Evolutionary conservation across 2,329 filamentous ascomycete genomes (phyloP), one percentile per base, ranked within the genome.

Genomic region (Penicillium sp.): DNA sequence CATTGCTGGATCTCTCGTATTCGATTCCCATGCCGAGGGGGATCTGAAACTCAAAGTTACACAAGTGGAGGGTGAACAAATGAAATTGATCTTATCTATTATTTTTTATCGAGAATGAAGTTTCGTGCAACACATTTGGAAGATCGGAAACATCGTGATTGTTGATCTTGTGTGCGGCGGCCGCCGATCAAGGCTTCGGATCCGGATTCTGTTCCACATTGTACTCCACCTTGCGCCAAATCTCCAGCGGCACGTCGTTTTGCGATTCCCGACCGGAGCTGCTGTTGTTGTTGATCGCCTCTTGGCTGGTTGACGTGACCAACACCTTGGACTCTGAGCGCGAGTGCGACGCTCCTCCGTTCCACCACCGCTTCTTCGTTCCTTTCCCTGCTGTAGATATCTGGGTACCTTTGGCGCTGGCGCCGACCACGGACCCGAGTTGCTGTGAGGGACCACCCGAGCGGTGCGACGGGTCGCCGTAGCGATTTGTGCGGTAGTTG

Each of bases 401-500:
- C 35, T 41, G 50, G 2, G 50, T 53, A 2, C 35, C 35, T 15
- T 41, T 41, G 11, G 35, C 35, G 35, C 35, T 41, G 11, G 35
- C 35, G 2, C 11, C 35, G 15, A 41, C 35, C 35, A 41, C 44
- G 44, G 46, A 48, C 3, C 50, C 50, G 5, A 53, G 31, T 15
- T 23, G 23, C 9, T 44, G 19, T n/a, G 38, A 46, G 7, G 46
- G 15, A 1, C 52, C 52, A 3, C 54, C 45, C 29, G 41, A 48
- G 15, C 5, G 44, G 0, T 35, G 54, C 29, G 44, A 48, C 6
- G 54, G 53, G 26, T 30, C 26, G 45, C 29, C 54, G 54, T 56
- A 56, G 31, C 19, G 41, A 29, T 83, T 73, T 23, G 77, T 74
- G 17, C n/a, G 55, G 23, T 52, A 58, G 5, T 45, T 38, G 23